Evolutionary conservation across 805 yeast species (phyloP).

Genomic region (Yarrowia sp.): DNA sequence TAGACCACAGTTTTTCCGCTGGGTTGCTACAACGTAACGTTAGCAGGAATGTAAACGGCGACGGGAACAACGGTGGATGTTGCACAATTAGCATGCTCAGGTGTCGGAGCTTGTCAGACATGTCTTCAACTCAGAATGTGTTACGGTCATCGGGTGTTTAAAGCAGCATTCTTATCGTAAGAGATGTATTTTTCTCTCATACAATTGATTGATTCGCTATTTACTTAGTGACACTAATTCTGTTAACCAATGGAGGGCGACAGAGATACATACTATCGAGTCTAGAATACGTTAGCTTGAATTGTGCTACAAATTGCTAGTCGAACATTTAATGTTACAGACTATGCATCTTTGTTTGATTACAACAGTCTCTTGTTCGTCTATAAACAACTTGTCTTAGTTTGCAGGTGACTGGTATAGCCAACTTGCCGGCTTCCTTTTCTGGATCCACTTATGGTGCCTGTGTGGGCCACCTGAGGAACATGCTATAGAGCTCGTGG

Average conservation of each 20-base stretch:
- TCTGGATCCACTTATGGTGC: no score
- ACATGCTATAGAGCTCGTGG: no score
- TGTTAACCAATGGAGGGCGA: no score
- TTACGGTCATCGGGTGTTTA: neutral
- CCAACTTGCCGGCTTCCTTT: no score
- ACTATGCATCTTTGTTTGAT: neutral
- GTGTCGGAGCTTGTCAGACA: neutral
- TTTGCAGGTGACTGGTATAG: neutral
- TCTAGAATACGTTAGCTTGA: neutral
- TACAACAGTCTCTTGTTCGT: neutral
- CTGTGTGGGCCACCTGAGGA: no score
- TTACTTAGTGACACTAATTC: no score
- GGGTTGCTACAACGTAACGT: slow-evolving; percentile 9
- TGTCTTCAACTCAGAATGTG: neutral
- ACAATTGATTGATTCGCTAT: no score
- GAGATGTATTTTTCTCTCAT: no score
- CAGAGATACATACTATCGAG: no score
- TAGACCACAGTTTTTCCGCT: neutral
- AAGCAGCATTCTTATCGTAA: no score
- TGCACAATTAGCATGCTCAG: neutral
- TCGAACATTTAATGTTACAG: neutral
- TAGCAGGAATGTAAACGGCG: neutral
- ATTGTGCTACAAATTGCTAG: neutral
- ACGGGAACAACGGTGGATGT: slow-evolving; percentile 8
- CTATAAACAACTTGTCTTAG: neutral